Evolutionary conservation across 1,284 basidiomycete species (phyloP).

Genomic region (Cystobasidium sp.): DNA sequence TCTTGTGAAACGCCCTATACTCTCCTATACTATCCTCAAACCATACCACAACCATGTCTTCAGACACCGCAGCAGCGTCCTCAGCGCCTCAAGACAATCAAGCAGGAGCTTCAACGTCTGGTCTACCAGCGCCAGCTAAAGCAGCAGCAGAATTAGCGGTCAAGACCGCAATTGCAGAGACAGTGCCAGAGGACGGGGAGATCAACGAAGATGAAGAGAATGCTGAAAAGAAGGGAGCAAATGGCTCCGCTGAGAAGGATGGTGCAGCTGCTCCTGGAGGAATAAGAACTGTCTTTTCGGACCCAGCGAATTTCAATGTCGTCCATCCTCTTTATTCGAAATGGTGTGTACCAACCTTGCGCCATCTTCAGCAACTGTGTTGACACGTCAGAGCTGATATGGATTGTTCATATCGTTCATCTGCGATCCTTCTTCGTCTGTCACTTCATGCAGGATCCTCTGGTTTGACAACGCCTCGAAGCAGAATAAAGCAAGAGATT

Average conservation of each 20-base stretch:
- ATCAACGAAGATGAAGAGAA: conserved; percentile 17
- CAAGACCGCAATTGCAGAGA: conserved; percentile 41
- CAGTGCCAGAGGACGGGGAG: conserved; percentile 41
- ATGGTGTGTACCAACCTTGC: conserved; percentile 37
- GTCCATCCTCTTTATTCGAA: conserved; percentile 53
- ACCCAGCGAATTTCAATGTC: conserved; percentile 50
- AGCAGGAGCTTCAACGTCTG: conserved; percentile 27
- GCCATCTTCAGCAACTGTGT: not conserved
- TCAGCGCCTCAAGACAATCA: conserved; percentile 11
- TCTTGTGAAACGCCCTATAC: not conserved
- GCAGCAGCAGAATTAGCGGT: conserved; percentile 43
- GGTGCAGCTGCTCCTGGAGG: conserved; percentile 5
- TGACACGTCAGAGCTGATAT: not conserved
- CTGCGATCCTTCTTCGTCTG: not conserved
- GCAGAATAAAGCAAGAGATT: conserved; percentile 70
- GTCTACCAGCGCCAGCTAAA: conserved; percentile 41
- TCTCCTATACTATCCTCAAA: not conserved
- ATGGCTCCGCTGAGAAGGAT: not conserved
- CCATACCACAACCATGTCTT: conserved; percentile 12
- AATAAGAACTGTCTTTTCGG: conserved; percentile 50
- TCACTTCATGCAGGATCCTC: conserved; percentile 72
- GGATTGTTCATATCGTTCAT: too few species aligned
- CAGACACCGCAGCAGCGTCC: conserved; percentile 16
- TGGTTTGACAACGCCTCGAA: conserved; percentile 86
- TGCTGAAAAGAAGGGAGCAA: not conserved